Evolutionary conservation across 352 stramenopile genomes (phyloP).

Genomic region (Poterioochromonas sp.): DNA sequence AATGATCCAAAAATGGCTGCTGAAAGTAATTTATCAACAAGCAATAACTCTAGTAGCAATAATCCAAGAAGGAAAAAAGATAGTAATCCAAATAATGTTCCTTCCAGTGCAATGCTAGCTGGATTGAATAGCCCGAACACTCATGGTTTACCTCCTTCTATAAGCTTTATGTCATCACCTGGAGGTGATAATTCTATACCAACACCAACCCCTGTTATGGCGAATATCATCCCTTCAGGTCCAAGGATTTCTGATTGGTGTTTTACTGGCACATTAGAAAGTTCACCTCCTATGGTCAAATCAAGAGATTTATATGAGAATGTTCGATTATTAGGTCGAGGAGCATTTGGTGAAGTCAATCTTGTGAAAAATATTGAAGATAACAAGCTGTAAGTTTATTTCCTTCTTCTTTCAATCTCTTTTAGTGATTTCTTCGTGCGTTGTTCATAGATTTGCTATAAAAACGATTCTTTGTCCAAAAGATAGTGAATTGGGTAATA

Average conservation of each 20-base stretch:
- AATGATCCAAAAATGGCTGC: not conserved
- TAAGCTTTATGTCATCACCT: no score
- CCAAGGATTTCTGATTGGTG: slow-evolving; percentile 15
- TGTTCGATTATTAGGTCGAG: slow-evolving; percentile 10
- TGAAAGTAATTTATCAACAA: not conserved
- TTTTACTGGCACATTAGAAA: not conserved
- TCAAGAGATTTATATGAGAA: slow-evolving; percentile 20
- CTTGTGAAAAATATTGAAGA: slow-evolving; percentile 29
- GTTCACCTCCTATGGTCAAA: slow-evolving; percentile 8
- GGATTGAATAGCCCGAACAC: not conserved
- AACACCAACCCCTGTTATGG: not conserved
- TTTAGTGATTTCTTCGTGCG: not conserved
- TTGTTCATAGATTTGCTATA: slow-evolving; percentile 13
- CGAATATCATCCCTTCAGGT: slow-evolving; percentile 2
- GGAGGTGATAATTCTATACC: no score
- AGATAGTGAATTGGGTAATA: not conserved
- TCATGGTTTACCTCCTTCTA: not conserved
- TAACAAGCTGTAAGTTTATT: slow-evolving; percentile 29
- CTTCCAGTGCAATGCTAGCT: not conserved
- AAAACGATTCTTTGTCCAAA: slow-evolving; percentile 1
- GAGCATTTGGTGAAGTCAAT: slow-evolving; percentile 23
- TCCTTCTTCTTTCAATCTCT: not conserved
- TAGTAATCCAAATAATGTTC: not conserved
- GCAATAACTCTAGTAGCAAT: not conserved
- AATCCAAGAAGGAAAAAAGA: not conserved